Base-by-base conservation (phyloP, 2,329 filamentous ascomycete species). In the Aspergillus sp. region DNA sequence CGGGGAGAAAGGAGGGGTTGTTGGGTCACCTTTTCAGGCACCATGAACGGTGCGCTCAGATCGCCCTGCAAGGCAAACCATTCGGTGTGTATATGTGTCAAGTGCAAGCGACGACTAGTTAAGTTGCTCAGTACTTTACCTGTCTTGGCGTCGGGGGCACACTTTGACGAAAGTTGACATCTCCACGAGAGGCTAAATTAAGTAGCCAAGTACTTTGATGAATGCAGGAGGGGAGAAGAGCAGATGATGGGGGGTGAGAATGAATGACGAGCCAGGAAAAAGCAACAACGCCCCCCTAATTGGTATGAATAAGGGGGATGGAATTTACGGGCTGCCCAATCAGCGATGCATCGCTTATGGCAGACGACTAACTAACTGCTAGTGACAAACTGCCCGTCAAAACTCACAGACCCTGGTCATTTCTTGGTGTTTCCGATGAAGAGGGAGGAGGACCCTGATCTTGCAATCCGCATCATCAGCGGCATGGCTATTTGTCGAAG, bases 11-110 rank as follows among this genome's bases (percentile, higher is more conserved):
- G 52, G n/a, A 23, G 43, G 39, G 39, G 41, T 13, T 15, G 32
- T 13, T 21, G 50, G n/a, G 23, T 47, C 12, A 32, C 12, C 32
- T 48, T 39, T 53, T 41, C 55, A 60, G 55, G 55, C 61, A 56
- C 55, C 47, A 51, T 60, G 49, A 53, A 48, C 55, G 39, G 55
- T 55, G 55, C 57, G 45, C 52, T 59, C 53, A 57, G 57, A 55
- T 25, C 51, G 60, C 60, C 59, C 51, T 48, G 21, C 51, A 58
- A 59, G 59, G 59, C 56, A 55, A 55, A 45, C 43, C 45, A 25
- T 13, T 58, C 47, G 47, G 28, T 52, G n/a, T 23, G 12, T 36
- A 36, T 36, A 36, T 36, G 32, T 36, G 32, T 36, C 32, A 36
- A 36, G 32, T 36, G 28, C 13, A 23, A n/a, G 45, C 15, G 45